Evolutionary conservation across 2,329 filamentous ascomycete species (phyloP), one percentile per base, ranked within the genome.

Genomic region (Trichoderma sp.): DNA sequence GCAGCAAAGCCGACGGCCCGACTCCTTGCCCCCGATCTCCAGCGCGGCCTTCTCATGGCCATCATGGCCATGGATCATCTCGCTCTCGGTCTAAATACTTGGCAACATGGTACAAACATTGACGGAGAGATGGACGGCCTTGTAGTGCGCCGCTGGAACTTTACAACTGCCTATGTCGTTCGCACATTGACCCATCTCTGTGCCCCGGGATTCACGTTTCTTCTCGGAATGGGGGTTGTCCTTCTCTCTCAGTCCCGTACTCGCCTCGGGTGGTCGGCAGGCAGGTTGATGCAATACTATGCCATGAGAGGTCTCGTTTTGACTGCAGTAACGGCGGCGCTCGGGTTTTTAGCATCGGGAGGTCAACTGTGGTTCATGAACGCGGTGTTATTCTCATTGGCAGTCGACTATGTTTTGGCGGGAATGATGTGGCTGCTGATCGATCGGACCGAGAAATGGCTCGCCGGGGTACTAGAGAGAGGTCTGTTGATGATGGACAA

Each of bases 11-110:
- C 60, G 45, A 65, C 67, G 67, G 66, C 72, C 5, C 77, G 81
- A 27, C 79, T 77, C 27, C 72, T 83, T 5, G 80, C 79, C 0
- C 82, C 81, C 3, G 81, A 83, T 67, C 74, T 83, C 17, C 74
- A 83, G 5, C 80, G 81, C 37, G 81, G 81, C 34, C 71, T 82
- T 2, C 73, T 83, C n/a, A 82, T 82, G 78, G 72, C 77, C 13
- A 54, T 80, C 65, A 83, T 83, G 82, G 80, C 80, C 0, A 70
- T 83, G 50, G 81, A 83, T 71, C 81, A 83, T 71, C 77, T 75
- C 66, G 73, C 75, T n/a, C 68, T 82, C 17, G 73, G 72, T 1
- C 72, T 83, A n/a, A 75, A 77, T 65, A 74, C 78, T 1, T 83
- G 81, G 81, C 69, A 74, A 27, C 79, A 82, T 63, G 79, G 79